Conservation (phyloP, 2,329 filamentous ascomycete species). For the Tympanopsis confertula region DNA sequence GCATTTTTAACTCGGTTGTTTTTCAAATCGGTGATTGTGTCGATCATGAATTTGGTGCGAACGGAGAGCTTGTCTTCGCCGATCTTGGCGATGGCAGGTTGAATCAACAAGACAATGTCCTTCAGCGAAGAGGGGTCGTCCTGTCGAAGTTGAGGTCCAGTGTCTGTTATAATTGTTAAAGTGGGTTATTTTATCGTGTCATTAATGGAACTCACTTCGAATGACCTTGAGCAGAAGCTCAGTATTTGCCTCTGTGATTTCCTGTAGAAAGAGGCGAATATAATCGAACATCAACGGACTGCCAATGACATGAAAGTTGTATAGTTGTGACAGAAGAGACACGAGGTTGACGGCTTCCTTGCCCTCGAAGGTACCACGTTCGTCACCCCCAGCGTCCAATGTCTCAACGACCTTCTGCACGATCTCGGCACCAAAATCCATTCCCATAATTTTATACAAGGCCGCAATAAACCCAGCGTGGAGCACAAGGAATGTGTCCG, state of each 20-base stretch:
- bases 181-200: too few species aligned
- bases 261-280: conserved; percentile 48
- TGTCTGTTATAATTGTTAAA: conserved; percentile 19
- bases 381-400: conserved; percentile 40
- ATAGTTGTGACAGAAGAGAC: conserved; percentile 53
- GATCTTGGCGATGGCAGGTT: conserved; percentile 43
- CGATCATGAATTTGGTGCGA: conserved; percentile 67
- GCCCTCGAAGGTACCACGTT: background rate
- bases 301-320: conserved; percentile 59
- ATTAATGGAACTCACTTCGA: conserved; percentile 19
- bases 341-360: conserved; percentile 55
- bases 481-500: conserved; percentile 61
- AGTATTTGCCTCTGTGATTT: conserved; percentile 55
- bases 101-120: conserved; percentile 57
- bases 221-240: conserved; percentile 59
- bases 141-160: conserved; percentile 54
- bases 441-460: conserved; percentile 57
- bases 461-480: conserved; percentile 62
- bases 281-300: conserved; percentile 60
- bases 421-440: conserved; percentile 60
- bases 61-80: conserved; percentile 52
- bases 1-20: conserved; percentile 60
- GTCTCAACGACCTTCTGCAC: conserved; percentile 51
- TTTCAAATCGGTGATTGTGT: conserved; percentile 63
- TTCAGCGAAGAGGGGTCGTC: conserved; percentile 62